Conservation (phyloP, 2,329 filamentous ascomycete genomes). For the Leptographium procerum region DNA sequence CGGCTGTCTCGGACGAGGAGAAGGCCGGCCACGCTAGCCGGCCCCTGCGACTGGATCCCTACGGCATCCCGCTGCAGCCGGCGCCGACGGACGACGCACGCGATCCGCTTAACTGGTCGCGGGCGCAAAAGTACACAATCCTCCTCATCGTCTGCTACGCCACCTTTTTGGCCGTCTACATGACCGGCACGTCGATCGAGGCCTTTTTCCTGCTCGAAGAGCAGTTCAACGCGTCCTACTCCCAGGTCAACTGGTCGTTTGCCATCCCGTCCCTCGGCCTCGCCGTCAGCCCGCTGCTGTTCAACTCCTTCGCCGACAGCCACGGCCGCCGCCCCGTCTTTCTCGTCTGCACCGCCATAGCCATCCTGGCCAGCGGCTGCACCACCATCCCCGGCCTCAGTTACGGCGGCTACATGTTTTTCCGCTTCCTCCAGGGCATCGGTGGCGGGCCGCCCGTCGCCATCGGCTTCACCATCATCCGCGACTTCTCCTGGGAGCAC, state of each 20-base stretch:
- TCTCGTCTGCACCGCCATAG: background rate
- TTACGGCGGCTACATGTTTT: conserved; percentile 1
- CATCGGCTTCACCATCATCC: conserved; percentile 1
- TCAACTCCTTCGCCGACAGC: background rate
- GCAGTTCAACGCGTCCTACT: conserved; percentile 1
- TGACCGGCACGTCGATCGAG: conserved; percentile 1
- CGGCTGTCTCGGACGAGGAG: background rate
- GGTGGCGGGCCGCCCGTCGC: background rate
- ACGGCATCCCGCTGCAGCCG: conserved; percentile 3
- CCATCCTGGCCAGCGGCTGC: conserved; percentile 1
- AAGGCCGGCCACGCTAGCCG: background rate
- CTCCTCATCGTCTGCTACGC: conserved; percentile 3
- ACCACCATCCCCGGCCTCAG: background rate
- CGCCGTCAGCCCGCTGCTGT: background rate
- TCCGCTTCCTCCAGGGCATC: conserved; percentile 3
- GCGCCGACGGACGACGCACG: background rate
- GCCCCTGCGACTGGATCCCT: conserved; percentile 1
- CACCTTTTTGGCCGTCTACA: background rate
- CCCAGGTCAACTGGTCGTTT: conserved; percentile 2
- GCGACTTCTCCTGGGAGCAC: conserved; percentile 3
- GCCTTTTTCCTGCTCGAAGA: conserved; percentile 2
- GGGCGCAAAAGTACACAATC: background rate
- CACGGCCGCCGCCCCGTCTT: background rate
- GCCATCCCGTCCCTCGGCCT: background rate
- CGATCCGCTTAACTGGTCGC: conserved; percentile 7